These are phyloP conservation scores for Skeletonema tropicum DNA, from an alignment of 108 stramenopile genomes.

Conservation along the genomic window DNA sequence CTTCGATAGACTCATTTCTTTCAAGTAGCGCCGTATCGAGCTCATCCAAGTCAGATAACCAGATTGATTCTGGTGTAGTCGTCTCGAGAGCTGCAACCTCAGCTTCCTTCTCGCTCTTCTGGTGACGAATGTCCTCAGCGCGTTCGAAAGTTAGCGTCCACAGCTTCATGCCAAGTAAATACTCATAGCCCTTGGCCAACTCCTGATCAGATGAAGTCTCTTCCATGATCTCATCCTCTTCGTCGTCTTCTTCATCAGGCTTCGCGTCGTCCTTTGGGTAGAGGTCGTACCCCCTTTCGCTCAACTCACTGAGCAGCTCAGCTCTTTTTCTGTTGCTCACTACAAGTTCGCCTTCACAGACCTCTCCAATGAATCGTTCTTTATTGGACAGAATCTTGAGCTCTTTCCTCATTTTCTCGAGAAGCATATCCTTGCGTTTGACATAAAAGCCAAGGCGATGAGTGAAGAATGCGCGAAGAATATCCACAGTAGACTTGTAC, in stretches of 20 bases:
- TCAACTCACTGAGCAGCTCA: conserved; percentile 89
- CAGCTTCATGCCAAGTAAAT: conserved; percentile 98
- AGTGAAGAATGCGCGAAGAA: conserved; percentile 90
- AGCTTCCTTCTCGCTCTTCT: conserved; percentile 80
- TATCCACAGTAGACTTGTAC: conserved; percentile 72
- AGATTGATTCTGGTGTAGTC: conserved; percentile 84
- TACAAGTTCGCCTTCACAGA: conserved; percentile 89
- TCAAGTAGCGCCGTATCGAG: conserved; percentile 90
- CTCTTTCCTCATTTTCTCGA: conserved; percentile 68
- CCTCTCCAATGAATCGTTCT: conserved; percentile 96
- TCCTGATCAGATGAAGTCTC: conserved; percentile 58
- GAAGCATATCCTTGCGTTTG: conserved; percentile 85
- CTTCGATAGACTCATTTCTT: conserved; percentile 59
- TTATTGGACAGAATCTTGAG: conserved; percentile 93
- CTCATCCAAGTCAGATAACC: conserved; percentile 92
- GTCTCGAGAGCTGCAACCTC: conserved; percentile 81
- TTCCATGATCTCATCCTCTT: conserved; percentile 59
- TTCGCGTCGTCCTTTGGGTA: conserved; percentile 62
- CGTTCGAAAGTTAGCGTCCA: conserved; percentile 98
- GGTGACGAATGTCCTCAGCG: conserved; percentile 84
- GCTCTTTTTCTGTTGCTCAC: conserved; percentile 92
- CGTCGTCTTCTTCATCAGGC: conserved; percentile 25
- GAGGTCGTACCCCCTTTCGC: conserved; percentile 84
- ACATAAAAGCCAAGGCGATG: conserved; percentile 88
- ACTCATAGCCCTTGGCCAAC: conserved; percentile 96